Conservation (phyloP, 148 eudicot genomes). For the Rhododendron williamsianum region DNA sequence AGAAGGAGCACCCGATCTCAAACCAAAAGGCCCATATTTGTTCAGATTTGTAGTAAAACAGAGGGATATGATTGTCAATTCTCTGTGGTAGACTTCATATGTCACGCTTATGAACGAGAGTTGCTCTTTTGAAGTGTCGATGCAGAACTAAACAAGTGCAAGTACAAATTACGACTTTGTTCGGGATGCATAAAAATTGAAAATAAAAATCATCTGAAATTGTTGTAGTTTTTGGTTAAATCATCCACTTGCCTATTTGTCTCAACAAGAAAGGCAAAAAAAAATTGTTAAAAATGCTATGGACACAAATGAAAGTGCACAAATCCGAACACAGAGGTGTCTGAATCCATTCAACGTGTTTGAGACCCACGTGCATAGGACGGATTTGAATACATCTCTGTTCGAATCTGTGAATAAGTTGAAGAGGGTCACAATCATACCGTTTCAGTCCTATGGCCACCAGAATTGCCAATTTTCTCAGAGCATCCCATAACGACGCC, state of each 20-base stretch:
- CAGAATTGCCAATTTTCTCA: background rate
- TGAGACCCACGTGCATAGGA: too few relatives aligned
- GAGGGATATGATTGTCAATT: too few relatives aligned
- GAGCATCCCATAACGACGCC: background rate
- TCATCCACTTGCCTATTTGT: background rate
- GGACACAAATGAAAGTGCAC: background rate
- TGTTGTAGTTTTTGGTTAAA: too few relatives aligned
- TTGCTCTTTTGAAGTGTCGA: too few relatives aligned
- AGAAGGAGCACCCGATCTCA: too few relatives aligned
- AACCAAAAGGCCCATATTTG: too few relatives aligned
- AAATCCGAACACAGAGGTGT: too few relatives aligned
- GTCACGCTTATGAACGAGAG: too few relatives aligned
- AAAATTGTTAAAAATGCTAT: background rate
- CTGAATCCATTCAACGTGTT: too few relatives aligned
- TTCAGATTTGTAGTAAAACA: too few relatives aligned
- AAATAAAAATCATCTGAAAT: background rate
- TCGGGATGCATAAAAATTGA: background rate
- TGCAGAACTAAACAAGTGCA: background rate
- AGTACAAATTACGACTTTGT: background rate
- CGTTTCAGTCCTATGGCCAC: background rate
- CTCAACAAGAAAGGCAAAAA: too few relatives aligned
- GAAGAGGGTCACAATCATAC: background rate
- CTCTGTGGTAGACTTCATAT: too few relatives aligned
- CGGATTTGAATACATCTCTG: background rate
- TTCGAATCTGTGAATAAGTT: background rate